Evolutionary conservation across 495 filamentous ascomycete genomes (phyloP), one percentile per base, ranked within the genome.

Genomic region (Penicillium bialowiezense): DNA sequence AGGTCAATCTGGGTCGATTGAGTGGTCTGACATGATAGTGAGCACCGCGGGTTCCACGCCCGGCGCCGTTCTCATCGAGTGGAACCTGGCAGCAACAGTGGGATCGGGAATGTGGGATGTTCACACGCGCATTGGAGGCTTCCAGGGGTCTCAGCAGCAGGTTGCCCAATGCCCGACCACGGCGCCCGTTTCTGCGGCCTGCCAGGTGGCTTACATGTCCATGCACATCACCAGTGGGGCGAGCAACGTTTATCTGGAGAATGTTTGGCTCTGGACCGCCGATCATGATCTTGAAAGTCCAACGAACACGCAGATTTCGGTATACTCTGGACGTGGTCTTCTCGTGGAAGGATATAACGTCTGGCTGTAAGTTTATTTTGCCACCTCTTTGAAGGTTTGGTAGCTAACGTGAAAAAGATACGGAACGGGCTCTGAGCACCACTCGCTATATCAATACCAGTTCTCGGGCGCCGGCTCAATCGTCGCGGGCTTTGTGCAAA

Each of bases 361-460:
- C 32, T 87, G 87, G 86, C 68, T 87, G 69, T 72, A 55, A 62
- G 69, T 60, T n/a, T n/a, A 20, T 12, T 10, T 4, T 15, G 3
- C 18, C 20, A 19, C 6, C 10, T n/a, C 26, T 24, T 17, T 21
- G 0, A 5, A 34, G 6, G 28, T 42, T 10, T 44, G 13, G 18
- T 39, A 13, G 35, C 56, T 62, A n/a, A 61, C 42, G 17, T n/a
- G 47, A n/a, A 44, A 1, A 24, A 72, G 69, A 13, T 71, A 81
- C 36, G 90, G 88, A 39, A 91, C 89, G 0, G 77, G 77, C 0
- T 83, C 83, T 4, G 90, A 95, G 67, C 90, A 95, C 67, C 80
- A 84, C 63, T 70, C 77, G 4, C 75, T 95, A 1, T 91, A 90
- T 60, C 88, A 95, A 62, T 95, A 92, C 74, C 86, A 93, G 50